These are phyloP conservation scores for Leishmania guyanensis DNA, from an alignment of 208 protist genomes.

Conservation along the genomic window DNA sequence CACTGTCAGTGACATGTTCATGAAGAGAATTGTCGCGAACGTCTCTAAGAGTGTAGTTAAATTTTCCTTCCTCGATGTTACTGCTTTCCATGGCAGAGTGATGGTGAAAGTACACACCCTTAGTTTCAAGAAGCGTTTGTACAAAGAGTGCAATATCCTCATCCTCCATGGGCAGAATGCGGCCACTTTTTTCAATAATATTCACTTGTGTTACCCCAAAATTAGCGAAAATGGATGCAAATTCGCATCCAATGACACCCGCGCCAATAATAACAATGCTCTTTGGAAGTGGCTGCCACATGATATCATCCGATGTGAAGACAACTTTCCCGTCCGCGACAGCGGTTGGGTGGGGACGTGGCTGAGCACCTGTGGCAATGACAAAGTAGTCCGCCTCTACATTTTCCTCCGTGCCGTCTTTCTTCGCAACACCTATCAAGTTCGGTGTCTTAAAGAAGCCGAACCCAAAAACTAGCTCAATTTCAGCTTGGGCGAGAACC, in stretches of 20 bases:
- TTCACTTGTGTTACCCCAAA: constrained; percentile 86
- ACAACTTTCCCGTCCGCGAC: constrained; percentile 80
- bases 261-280: constrained; percentile 92
- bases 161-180: constrained; percentile 91
- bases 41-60: constrained; percentile 80
- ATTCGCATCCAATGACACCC: constrained; percentile 93
- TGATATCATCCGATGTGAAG: constrained; percentile 91
- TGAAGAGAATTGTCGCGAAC: constrained; percentile 43
- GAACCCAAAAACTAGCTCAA: constrained; percentile 53
- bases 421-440: constrained; percentile 41
- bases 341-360: constrained; percentile 73
- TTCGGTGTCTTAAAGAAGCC: constrained; percentile 63
- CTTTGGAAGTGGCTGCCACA: constrained; percentile 82
- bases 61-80: constrained; percentile 66
- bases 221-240: constrained; percentile 91
- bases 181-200: constrained; percentile 84
- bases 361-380: constrained; percentile 81
- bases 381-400: constrained; percentile 89
- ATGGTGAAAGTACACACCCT: constrained; percentile 85
- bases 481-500: constrained; percentile 50
- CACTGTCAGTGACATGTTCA: constrained; percentile 72
- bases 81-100: constrained; percentile 73
- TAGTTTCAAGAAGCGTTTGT: constrained; percentile 71
- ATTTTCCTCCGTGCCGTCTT: constrained; percentile 39
- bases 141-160: constrained; percentile 89